These are phyloP conservation scores for Cystobasidium onofrii DNA, from an alignment of 768 basidiomycete species.

Conservation along the genomic window DNA sequence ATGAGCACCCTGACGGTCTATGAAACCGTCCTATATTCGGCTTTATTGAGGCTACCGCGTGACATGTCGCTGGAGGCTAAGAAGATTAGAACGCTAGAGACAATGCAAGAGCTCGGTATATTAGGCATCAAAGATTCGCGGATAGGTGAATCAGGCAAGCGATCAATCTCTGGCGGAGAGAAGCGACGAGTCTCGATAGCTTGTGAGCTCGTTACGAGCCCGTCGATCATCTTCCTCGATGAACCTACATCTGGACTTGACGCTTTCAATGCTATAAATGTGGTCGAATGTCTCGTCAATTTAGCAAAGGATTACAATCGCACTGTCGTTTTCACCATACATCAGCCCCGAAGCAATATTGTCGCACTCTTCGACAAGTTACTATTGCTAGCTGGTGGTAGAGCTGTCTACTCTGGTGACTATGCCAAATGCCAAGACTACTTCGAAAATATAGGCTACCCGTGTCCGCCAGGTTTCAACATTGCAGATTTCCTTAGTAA, in stretches of 20 bases:
- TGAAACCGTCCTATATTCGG: conserved; percentile 91
- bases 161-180: conserved; percentile 94
- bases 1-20: conserved; percentile 97
- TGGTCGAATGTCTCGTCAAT: conserved; percentile 76
- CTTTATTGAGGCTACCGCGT: conserved; percentile 74
- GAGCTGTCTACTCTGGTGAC: conserved; percentile 74
- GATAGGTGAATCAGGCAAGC: conserved; percentile 76
- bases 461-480: conserved; percentile 89
- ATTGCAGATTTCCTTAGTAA: conserved; percentile 91
- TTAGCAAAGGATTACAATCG: conserved; percentile 82
- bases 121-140: conserved; percentile 77
- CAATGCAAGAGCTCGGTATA: conserved; percentile 91
- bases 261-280: conserved; percentile 89
- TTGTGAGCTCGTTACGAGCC: conserved; percentile 94
- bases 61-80: conserved; percentile 97
- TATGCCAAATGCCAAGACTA: conserved; percentile 67
- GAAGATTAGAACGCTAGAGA: conserved; percentile 85
- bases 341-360: conserved; percentile 95
- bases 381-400: conserved; percentile 72
- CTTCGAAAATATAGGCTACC: conserved; percentile 65
- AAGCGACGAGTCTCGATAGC: conserved; percentile 94
- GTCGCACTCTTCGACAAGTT: conserved; percentile 91
- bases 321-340: conserved; percentile 94
- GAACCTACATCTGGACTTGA: conserved; percentile 96
- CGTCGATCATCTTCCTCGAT: conserved; percentile 89